Evolutionary conservation across 352 stramenopile species (phyloP), one percentile per base, ranked within the genome.

Genomic region (Phytophthora aleatoria): DNA sequence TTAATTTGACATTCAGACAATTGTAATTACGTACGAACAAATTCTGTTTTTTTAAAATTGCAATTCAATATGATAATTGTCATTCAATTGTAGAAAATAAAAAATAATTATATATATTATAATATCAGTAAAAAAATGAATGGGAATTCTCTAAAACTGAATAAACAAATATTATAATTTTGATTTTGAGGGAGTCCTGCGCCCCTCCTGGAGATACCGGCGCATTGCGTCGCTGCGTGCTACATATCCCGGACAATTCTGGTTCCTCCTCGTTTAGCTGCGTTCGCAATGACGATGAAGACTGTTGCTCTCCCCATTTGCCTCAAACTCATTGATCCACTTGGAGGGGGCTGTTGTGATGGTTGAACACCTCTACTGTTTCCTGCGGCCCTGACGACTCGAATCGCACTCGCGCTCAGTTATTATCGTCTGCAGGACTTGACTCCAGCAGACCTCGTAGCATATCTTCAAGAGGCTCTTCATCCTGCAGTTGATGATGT

Each of bases 211-310:
- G 20, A 20, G 20, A 20, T 20, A 20, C 20, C 20, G 20, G 20
- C 20, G 80, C 78, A 51, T 85, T 72, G 5, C 80, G 67, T 45
- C 57, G 33, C 10, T 65, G 62, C 30, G 79, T 69, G 57, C 77
- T 78, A 63, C 78, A 89, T 50, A 89, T 74, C 12, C 71, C 61
- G 44, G 77, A 89, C 48, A 74, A 52, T 48, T 71, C 50, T 27
- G 52, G 42, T 9, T 62, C 42, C n/a, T 73, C 61, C 24, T 65
- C 54, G 0, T 48, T 20, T 27, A 47, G 50, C n/a, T 55, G 41
- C 3, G 36, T 12, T 44, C 12, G 13, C 9, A 31, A 7, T 30
- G 24, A 15, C 7, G 30, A 24, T n/a, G 57, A 48, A 24, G 48
- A n/a, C 5, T 60, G 38, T 15, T 52, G 36, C 11, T 51, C 47